Evolutionary conservation across 352 stramenopile species (phyloP), one percentile per base, ranked within the genome.

Genomic region (Phytophthora foliorum): DNA sequence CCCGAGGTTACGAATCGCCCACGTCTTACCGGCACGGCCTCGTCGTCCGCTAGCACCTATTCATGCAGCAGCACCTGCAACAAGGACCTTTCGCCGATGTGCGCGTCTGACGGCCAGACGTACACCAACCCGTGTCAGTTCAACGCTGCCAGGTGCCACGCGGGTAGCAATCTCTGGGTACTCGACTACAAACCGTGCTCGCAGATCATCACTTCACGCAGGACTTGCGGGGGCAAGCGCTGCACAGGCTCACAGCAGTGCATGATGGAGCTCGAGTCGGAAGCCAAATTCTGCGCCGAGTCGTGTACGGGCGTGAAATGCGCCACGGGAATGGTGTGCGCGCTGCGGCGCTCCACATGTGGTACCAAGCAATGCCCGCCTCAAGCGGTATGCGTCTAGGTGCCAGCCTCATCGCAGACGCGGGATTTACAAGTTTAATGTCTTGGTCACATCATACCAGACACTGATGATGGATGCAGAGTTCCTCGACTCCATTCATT

Each of bases 361-460:
- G 38, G 32, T 19, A 16, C 48, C 34, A 34, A 58, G 32, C 45
- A 39, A 34, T 74, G 66, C 16, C 53, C 45, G 5, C 59, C 59
- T 6, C 17, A 62, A 31, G 49, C 59, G 8, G 39, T 22, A 31
- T 67, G 59, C 22, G 48, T n/a, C 22, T 19, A 31, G 22, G 13
- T 16, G 13, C 9, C 13, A 8, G 16, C 2, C 64, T 42, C 91
- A 94, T 77, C 82, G 81, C 25, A 78, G 75, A 41, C 86, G 86
- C 14, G 82, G 82, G 4, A 91, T 95, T 60, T 97, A 93, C 83
- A 95, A 95, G 77, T 98, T 99, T 52, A 97, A 99, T 55, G 97
- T 99, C 13, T 77, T 99, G 21, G 90, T 99, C 16, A 99, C 97
- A 2, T 99, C 98, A 38, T 99, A 99, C 42, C 97, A 99, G 72